A percentile compares a stretch with the other conserved stretches of the same genome.
Evolutionary conservation across 2,329 filamentous ascomycete species (phyloP).

Genomic region (Colletotrichum sp.): DNA sequence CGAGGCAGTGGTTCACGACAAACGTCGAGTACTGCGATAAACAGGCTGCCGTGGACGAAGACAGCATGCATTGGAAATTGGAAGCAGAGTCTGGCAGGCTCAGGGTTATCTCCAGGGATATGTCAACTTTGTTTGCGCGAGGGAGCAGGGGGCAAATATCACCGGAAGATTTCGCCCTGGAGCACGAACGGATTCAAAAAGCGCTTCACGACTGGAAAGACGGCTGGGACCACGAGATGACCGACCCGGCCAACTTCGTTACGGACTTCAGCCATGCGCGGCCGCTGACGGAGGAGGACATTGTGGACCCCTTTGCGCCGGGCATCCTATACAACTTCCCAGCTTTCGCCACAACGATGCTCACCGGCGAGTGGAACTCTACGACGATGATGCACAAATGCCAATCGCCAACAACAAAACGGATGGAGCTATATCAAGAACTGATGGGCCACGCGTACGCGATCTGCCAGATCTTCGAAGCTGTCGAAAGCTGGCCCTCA

Average conservation of each 20-base stretch:
- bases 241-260: constrained; percentile 66
- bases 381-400: constrained; percentile 82
- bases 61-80: constrained; percentile 63
- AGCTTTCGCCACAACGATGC: constrained; percentile 76
- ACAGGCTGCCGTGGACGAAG: constrained; percentile 64
- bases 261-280: constrained; percentile 63
- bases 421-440: constrained; percentile 56
- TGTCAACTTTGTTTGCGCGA: constrained; percentile 77
- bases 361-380: constrained; percentile 78
- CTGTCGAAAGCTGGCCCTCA: constrained; percentile 73
- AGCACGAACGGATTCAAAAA: constrained; percentile 61
- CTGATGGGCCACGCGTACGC: constrained; percentile 68
- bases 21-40: constrained; percentile 67
- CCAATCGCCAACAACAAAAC: constrained; percentile 65
- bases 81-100: constrained; percentile 70
- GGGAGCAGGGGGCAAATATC: constrained; percentile 68
- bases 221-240: constrained; percentile 66
- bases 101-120: constrained; percentile 78
- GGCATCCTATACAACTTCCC: constrained; percentile 74
- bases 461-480: constrained; percentile 80
- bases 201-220: constrained; percentile 55
- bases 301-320: constrained; percentile 76
- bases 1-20: constrained; percentile 78
- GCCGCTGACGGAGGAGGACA: constrained; percentile 63
- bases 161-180: constrained; percentile 66